phyloP scores from a whole-genome alignment of 202 grass and related monocot genomes.

The Digitaria exilis region DNA sequence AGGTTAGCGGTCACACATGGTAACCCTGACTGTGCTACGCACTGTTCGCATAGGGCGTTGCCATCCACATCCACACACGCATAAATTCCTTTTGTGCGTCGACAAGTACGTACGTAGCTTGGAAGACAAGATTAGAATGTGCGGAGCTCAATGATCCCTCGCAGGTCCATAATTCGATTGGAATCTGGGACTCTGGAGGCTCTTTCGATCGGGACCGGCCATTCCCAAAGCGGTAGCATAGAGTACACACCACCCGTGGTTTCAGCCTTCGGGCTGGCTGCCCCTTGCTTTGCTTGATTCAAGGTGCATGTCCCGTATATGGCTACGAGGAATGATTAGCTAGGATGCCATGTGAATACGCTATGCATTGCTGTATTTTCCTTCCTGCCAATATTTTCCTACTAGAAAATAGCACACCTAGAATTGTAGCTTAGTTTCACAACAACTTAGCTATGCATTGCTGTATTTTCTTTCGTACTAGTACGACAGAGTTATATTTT shows the following conservation, averaged over 20 bases:
- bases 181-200: too few species aligned
- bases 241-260: conserved; percentile 4
- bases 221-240: conserved; percentile 9
- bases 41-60: not conserved
- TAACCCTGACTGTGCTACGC: not conserved
- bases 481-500: too few species aligned
- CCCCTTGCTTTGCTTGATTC: not conserved
- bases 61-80: not conserved
- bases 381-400: too few species aligned
- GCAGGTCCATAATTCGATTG: not conserved
- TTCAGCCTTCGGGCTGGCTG: not conserved
- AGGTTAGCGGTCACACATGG: not conserved
- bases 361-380: too few species aligned
- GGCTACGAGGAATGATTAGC: conserved; percentile 17
- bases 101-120: conserved; percentile 37
- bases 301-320: not conserved
- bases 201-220: conserved; percentile 22
- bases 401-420: too few species aligned
- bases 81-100: not conserved
- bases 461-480: too few species aligned
- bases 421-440: too few species aligned
- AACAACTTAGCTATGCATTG: too few species aligned
- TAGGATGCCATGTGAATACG: not conserved
- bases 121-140: conserved; percentile 43
- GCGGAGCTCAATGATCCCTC: conserved; percentile 32